Percentiles rank a stretch among this genome's conserved stretches.
These are phyloP conservation scores for Spathaspora boniae DNA, from an alignment of 805 yeast species.

Conservation along the genomic window DNA sequence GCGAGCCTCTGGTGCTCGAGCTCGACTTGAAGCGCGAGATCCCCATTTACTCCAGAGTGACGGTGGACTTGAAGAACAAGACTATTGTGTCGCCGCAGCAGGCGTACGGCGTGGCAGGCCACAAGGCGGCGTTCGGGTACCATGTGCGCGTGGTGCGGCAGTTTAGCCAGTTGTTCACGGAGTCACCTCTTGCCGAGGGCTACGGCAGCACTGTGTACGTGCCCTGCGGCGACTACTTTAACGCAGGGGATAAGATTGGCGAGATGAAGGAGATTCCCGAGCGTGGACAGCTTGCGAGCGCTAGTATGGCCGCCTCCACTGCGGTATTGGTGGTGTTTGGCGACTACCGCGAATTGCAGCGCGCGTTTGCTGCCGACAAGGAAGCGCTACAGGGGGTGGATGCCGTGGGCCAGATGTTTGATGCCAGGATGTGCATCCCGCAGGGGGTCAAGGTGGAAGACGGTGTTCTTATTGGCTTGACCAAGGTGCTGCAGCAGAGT, in stretches of 20 bases:
- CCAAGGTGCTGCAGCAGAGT: slow-evolving; percentile 20
- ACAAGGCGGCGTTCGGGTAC: slow-evolving; percentile 65
- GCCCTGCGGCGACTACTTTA: slow-evolving; percentile 63
- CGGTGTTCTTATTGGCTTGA: slow-evolving; percentile 56
- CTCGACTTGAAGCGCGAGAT: slow-evolving; percentile 53
- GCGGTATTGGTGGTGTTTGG: slow-evolving; percentile 57
- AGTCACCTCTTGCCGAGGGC: slow-evolving; percentile 59
- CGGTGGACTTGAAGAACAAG: slow-evolving; percentile 62
- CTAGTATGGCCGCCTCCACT: slow-evolving; percentile 8
- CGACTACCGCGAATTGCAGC: slow-evolving; percentile 54
- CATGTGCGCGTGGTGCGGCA: slow-evolving; percentile 63
- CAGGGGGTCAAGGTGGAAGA: slow-evolving; percentile 66
- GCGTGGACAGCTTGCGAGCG: background rate
- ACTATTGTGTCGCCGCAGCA: slow-evolving; percentile 66
- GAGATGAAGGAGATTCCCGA: slow-evolving; percentile 1
- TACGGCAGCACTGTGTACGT: slow-evolving; percentile 66
- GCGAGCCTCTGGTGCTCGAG: slow-evolving; percentile 56
- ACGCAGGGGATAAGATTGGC: slow-evolving; percentile 19
- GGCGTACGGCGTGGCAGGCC: slow-evolving; percentile 66
- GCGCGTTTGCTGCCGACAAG: slow-evolving; percentile 51
- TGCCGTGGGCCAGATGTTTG: slow-evolving; percentile 63
- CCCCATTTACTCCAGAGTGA: slow-evolving; percentile 77
- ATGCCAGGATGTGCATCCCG: slow-evolving; percentile 54
- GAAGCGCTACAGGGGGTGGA: slow-evolving; percentile 50
- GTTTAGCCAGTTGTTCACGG: slow-evolving; percentile 67